Base-by-base conservation (phyloP, 2,329 filamentous ascomycete species). In the Ophiostoma tasmaniense region DNA sequence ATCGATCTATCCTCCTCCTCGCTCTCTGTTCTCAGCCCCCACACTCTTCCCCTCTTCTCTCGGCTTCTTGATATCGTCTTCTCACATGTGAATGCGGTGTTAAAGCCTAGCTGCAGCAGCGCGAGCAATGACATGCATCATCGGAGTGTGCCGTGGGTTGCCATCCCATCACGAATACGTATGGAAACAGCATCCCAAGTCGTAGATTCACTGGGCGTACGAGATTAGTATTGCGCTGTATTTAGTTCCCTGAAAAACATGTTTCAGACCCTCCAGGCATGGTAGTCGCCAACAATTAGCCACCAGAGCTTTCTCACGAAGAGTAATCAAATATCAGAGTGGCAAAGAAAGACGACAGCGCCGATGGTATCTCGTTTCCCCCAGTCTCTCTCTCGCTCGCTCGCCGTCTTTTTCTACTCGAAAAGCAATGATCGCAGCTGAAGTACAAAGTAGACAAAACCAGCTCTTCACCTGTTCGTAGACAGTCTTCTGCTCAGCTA, bases 21-120 rank as follows among this genome's bases (percentile, higher is more conserved):
- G 20, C 50, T 45, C 50, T 30, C 52, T 30, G 5, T 30, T 25
- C 11, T 30, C 14, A 30, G 52, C 25, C 55, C 25, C 22, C 55
- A 61, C 55, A 33, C 55, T 30, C 25, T 61, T 55, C 55, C 55
- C 55, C 55, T 61, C 55, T 61, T 61, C 55, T 59, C 52, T 61
- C 55, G 55, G 55, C 25, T 28, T 61, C 25, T 30, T 6, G 11
- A 61, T 5, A 6, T 3, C 25, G 30, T 61, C 25, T 33, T 4
- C 55, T 61, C 30, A 25, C 55, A 61, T 61, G 55, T 61, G 55
- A 61, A 28, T 11, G 50, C 11, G n/a, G 20, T 22, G 50, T 25
- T 8, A 30, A 61, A 61, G 55, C 55, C 20, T 61, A 55, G 1
- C 50, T 55, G 50, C n/a, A 55, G 50, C 3, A 55, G 50, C 17